phyloP scores from a whole-genome alignment of 805 yeast genomes.

The Brettanomyces naardenensis region DNA sequence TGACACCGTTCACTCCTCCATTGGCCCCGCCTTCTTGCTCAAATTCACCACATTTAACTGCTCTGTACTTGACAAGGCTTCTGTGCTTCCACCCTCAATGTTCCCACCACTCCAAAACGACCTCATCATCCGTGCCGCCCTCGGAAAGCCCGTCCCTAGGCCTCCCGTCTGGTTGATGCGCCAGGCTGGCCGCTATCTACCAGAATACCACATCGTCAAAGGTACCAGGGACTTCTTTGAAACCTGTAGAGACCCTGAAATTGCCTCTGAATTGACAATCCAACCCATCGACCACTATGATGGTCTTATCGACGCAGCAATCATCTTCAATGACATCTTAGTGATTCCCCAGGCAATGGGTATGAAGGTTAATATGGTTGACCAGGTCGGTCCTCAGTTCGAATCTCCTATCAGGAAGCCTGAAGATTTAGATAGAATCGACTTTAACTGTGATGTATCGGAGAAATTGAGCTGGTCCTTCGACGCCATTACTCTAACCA shows the following conservation, averaged over 20 bases:
- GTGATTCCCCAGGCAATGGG: conserved; percentile 99
- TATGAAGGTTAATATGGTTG: conserved; percentile 87
- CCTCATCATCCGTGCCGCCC: conserved; percentile 83
- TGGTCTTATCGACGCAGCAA: conserved; percentile 92
- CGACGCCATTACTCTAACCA: conserved; percentile 86
- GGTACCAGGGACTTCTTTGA: conserved; percentile 85
- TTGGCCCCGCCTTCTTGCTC: no score
- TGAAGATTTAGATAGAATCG: conserved; percentile 51
- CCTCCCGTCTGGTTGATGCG: conserved; percentile 99
- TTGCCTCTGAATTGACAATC: conserved; percentile 88
- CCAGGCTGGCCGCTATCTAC: conserved; percentile 92
- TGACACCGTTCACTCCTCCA: no score
- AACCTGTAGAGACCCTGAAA: conserved; percentile 90
- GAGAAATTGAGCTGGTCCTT: conserved; percentile 90
- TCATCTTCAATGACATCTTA: conserved; percentile 88
- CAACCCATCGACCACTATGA: conserved; percentile 89
- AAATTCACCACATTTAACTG: no score
- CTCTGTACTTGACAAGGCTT: no score
- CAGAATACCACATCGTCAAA: conserved; percentile 88
- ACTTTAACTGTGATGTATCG: conserved; percentile 56
- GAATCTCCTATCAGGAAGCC: conserved; percentile 78
- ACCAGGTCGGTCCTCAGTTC: conserved; percentile 91
- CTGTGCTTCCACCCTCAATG: no score
- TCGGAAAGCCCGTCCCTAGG: conserved; percentile 84
- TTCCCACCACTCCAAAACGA: conserved; percentile 86